Conservation (phyloP, 108 stramenopile genomes). For the Cyclotella choctawhatcheeana region DNA sequence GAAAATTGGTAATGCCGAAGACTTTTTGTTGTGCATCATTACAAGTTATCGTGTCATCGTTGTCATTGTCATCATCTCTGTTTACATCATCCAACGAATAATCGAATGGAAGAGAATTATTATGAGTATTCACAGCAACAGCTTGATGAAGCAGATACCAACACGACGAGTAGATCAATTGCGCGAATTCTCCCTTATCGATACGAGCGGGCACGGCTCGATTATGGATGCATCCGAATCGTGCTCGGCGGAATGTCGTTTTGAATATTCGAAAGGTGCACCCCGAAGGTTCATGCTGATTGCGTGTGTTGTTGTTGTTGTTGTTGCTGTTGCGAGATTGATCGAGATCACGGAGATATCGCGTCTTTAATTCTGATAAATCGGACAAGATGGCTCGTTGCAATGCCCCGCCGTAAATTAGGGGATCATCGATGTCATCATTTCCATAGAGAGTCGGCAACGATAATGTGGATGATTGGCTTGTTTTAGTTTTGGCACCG, state of each 20-base stretch:
- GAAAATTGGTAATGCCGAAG: neutral
- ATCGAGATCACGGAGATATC: no score
- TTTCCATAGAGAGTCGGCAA: neutral
- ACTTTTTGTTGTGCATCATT: neutral
- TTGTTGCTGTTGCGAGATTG: neutral
- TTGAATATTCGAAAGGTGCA: conserved; percentile 32
- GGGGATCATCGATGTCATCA: conserved; percentile 23
- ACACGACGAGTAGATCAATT: conserved; percentile 42
- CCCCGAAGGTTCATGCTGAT: conserved; percentile 12
- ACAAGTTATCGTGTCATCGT: neutral
- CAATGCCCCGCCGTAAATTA: conserved; percentile 32
- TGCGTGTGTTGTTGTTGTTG: neutral
- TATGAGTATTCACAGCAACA: neutral
- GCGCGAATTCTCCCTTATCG: conserved; percentile 45
- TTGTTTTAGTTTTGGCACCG: conserved; percentile 1
- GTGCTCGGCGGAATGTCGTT: conserved; percentile 17
- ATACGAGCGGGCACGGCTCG: conserved; percentile 34
- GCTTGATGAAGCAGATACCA: conserved; percentile 37
- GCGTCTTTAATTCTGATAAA: conserved; percentile 18
- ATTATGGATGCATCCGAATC: conserved; percentile 42
- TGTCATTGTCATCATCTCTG: no score
- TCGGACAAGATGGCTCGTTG: conserved; percentile 40
- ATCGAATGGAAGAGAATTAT: neutral
- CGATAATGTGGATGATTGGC: neutral
- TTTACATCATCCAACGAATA: no score